Conservation (phyloP, 2,329 filamentous ascomycete genomes). For the Corinectria fuckeliana region DNA sequence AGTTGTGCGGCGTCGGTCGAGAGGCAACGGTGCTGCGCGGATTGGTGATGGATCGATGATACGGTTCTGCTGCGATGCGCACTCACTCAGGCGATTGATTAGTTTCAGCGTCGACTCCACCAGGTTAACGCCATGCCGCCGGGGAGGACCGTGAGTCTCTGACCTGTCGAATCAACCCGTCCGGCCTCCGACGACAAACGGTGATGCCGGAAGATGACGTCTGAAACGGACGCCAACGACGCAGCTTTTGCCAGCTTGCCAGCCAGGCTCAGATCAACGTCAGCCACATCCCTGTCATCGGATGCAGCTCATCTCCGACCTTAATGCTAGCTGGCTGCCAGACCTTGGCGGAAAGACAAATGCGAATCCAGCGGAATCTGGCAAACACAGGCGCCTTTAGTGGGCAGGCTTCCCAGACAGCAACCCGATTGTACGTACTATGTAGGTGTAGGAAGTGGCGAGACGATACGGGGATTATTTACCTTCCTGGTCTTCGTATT, state of each 20-base stretch:
- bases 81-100: no score
- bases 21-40: neutral
- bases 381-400: neutral
- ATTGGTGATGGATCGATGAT: neutral
- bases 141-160: neutral
- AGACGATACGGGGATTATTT: neutral
- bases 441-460: no score
- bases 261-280: constrained; percentile 38
- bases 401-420: neutral
- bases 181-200: constrained; percentile 20
- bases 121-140: neutral
- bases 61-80: no score
- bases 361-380: neutral
- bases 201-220: constrained; percentile 37
- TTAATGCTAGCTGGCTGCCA: constrained; percentile 31
- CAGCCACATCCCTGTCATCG: constrained; percentile 36
- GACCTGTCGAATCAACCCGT: neutral
- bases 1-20: constrained; percentile 9
- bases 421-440: neutral
- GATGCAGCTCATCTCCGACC: constrained; percentile 38
- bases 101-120: neutral
- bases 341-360: constrained; percentile 2
- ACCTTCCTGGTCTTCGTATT: neutral
- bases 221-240: constrained; percentile 33
- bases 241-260: constrained; percentile 14